phyloP scores from a whole-genome alignment of 2,329 filamentous ascomycete genomes.

The Trichoderma koningii region DNA sequence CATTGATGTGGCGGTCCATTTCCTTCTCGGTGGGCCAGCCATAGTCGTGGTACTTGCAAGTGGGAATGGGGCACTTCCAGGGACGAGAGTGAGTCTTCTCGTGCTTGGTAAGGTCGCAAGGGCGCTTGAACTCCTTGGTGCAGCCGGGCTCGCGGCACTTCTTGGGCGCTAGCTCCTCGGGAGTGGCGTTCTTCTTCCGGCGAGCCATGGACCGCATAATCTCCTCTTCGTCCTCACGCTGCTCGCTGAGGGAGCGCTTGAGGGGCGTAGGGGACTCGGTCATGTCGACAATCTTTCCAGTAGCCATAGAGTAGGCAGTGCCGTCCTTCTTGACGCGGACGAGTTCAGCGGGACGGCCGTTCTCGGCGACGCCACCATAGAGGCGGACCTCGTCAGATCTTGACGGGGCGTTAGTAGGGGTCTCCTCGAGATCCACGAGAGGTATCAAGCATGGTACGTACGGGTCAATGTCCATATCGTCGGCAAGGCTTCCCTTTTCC shows the following conservation, averaged over 20 bases:
- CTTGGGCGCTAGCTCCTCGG: conserved; percentile 79
- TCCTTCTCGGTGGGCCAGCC: conserved; percentile 99
- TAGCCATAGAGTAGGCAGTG: conserved; percentile 75
- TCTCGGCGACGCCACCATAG: conserved; percentile 77
- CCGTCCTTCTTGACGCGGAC: conserved; percentile 80
- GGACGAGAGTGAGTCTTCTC: conserved; percentile 96
- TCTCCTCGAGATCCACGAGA: conserved; percentile 29
- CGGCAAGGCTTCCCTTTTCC: conserved; percentile 62
- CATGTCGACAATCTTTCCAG: conserved; percentile 63
- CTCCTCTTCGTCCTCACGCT: conserved; percentile 76
- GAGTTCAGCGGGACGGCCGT: conserved; percentile 80
- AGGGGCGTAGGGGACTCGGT: conserved; percentile 55
- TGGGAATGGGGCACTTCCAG: conserved; percentile 82
- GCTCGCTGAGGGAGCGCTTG: conserved; percentile 68
- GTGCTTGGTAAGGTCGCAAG: conserved; percentile 97
- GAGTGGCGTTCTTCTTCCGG: conserved; percentile 87
- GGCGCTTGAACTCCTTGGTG: conserved; percentile 90
- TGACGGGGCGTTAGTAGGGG: conserved; percentile 36
- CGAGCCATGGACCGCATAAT: conserved; percentile 92
- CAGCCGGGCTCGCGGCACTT: conserved; percentile 75
- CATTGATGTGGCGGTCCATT: conserved; percentile 91
- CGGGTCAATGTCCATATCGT: conserved; percentile 61
- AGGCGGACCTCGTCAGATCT: conserved; percentile 72
- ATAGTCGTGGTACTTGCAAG: conserved; percentile 86
- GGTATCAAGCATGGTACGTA: conserved; percentile 47